Evolutionary conservation across 2,329 filamentous ascomycete species (phyloP), one percentile per base, ranked within the genome.

Genomic region (Sporothrix luriei): DNA sequence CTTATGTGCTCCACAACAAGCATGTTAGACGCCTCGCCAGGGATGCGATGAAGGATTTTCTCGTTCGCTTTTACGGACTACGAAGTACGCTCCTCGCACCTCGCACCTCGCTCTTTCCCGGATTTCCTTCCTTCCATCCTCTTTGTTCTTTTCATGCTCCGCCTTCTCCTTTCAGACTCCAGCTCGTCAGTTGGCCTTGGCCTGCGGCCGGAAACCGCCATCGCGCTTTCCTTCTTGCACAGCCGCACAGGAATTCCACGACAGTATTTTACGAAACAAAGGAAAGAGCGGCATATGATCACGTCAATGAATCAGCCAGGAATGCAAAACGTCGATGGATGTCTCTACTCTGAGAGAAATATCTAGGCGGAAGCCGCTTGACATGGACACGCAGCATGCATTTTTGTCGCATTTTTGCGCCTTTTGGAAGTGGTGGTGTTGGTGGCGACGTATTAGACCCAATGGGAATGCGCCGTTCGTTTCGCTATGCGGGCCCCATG

Each of bases 401-500:
- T n/a, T 43, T 46, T 62, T 26, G 19, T 33, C 21, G 33, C 51
- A 26, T 67, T 66, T 10, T n/a, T n/a, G n/a, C n/a, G n/a, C n/a
- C n/a, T n/a, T n/a, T n/a, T n/a, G n/a, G n/a, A n/a, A n/a, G n/a
- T 55, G 24, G 51, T 21, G 11, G 40, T 65, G 14, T n/a, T 26
- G 54, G 54, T 40, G 54, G 26, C 11, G 29, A 21, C 19, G 19
- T 38, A 21, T 57, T 11, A 4, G 16, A 57, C 7, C 54, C 54
- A 57, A 57, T 29, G 1, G 33, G 29, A 54, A 29, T 10, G 29
- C 46, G 43, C 24, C 51, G 29, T 33, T 51, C 26, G 66, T 70
- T 70, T 71, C 69, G 68, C 38, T 43, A 38, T 51, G 69, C 21
- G 55, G 68, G 69, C 26, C 40, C 19, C 4, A 5, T 2, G 19